phyloP scores from a whole-genome alignment of 371 early-diverging fungal species.

The Sporodiniella umbellata region DNA sequence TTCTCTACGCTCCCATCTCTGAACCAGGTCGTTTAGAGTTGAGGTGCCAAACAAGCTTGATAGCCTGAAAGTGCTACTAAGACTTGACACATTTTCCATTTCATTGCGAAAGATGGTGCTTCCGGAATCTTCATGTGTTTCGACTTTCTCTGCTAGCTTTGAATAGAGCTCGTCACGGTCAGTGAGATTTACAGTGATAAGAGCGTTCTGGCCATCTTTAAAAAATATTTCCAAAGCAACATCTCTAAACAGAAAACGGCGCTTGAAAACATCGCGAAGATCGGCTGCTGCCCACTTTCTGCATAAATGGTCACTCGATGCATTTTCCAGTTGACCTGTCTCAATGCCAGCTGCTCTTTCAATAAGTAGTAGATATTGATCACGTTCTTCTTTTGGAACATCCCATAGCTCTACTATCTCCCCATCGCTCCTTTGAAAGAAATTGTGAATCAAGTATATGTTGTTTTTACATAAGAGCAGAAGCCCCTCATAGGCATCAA shows the following conservation, averaged over 20 bases:
- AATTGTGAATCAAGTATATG: slow-evolving; percentile 76
- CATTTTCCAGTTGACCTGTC: slow-evolving; percentile 38
- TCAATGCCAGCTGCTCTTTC: slow-evolving; percentile 58
- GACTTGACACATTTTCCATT: slow-evolving; percentile 19
- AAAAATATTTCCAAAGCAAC: slow-evolving; percentile 80
- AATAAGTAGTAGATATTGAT: slow-evolving; percentile 60
- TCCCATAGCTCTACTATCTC: slow-evolving; percentile 78
- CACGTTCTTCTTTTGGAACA: slow-evolving; percentile 69
- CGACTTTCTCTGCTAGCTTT: slow-evolving; percentile 58
- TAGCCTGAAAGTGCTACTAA: slow-evolving; percentile 48
- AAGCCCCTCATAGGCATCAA: slow-evolving; percentile 75
- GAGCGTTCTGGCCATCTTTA: slow-evolving; percentile 70
- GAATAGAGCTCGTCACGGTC: slow-evolving; percentile 72
- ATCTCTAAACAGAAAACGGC: slow-evolving; percentile 67
- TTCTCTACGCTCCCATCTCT: slow-evolving; percentile 73
- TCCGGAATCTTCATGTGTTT: slow-evolving; percentile 33
- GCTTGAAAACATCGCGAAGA: slow-evolving; percentile 71
- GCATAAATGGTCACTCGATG: slow-evolving; percentile 58
- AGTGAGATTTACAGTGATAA: slow-evolving; percentile 62
- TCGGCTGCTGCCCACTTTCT: slow-evolving; percentile 65
- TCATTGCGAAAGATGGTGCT: slow-evolving; percentile 51
- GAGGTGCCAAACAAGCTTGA: slow-evolving; percentile 65
- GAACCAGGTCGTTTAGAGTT: slow-evolving; percentile 63
- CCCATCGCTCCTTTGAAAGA: slow-evolving; percentile 65
- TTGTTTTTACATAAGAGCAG: slow-evolving; percentile 69